phyloP scores from a whole-genome alignment of 2,329 filamentous ascomycete species.

The Aspergillus costaricaensis region DNA sequence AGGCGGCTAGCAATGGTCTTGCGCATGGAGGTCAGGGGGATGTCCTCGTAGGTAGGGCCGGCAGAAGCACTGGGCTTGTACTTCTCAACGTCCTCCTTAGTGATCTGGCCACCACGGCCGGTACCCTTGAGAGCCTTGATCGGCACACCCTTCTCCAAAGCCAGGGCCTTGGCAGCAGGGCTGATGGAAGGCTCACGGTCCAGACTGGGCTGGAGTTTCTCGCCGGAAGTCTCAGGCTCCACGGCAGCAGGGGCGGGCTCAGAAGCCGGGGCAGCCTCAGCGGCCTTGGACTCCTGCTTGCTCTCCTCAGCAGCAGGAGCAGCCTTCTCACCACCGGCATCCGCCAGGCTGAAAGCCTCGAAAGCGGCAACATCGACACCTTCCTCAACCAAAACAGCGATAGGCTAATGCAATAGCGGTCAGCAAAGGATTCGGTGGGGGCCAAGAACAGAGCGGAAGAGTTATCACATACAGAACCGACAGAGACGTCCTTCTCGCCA shows the following conservation, averaged over 20 bases:
- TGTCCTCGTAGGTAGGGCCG: constrained; percentile 76
- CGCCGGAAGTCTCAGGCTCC: constrained; percentile 72
- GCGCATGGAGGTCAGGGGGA: constrained; percentile 87
- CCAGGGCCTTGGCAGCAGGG: constrained; percentile 75
- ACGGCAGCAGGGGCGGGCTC: constrained; percentile 51
- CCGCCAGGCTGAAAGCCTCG: constrained; percentile 81
- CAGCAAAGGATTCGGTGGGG: constrained; percentile 16
- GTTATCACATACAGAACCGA: constrained; percentile 78
- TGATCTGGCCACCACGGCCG: constrained; percentile 82
- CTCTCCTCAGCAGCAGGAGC: constrained; percentile 64
- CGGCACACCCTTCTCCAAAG: constrained; percentile 79
- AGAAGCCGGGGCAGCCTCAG: constrained; percentile 61
- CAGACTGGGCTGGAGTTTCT: constrained; percentile 78
- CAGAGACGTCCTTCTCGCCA: constrained; percentile 89
- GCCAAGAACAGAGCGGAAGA: neutral
- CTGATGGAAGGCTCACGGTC: constrained; percentile 76
- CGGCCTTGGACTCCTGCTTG: constrained; percentile 55
- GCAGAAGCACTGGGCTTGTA: constrained; percentile 59
- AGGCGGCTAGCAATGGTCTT: constrained; percentile 95
- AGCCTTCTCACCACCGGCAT: constrained; percentile 82
- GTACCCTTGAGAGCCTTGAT: constrained; percentile 81
- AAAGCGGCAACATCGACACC: constrained; percentile 84
- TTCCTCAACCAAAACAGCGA: constrained; percentile 92
- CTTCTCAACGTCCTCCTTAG: constrained; percentile 91
- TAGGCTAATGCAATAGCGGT: constrained; percentile 65